Evolutionary conservation across 2,329 filamentous ascomycete genomes (phyloP), one percentile per base, ranked within the genome.

Genomic region (Colletotrichum costaricense): DNA sequence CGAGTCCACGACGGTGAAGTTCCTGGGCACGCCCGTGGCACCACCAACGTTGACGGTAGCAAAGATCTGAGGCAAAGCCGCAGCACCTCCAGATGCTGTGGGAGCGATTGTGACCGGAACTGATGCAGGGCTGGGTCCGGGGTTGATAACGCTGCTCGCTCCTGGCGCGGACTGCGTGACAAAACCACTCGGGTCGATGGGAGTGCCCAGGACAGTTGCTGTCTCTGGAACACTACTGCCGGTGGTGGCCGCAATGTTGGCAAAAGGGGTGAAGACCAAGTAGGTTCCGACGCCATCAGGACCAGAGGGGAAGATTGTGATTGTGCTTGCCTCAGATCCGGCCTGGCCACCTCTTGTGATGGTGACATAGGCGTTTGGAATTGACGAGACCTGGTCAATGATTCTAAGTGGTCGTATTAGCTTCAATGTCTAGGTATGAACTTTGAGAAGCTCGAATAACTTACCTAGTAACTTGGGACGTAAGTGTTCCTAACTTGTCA

Each of bases 321-420:
- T 70, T 22, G 70, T 73, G 60, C 59, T 73, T 42, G 67, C 60
- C 46, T 62, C 16, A 9, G 70, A 70, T 24, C 70, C 70, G 5
- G 70, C 59, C 11, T 66, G 60, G 26, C 70, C 70, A 57, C 70
- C 70, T 16, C 35, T 64, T 16, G 70, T 73, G 22, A 73, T 62
- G 24, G 70, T 73, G 1, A 73, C 70, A 46, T 73, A 73, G 46
- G 60, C 70, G 16, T 66, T 73, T 46, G 71, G 71, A 7, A 59
- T n/a, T 3, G 67, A 71, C 14, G 56, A 63, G 2, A 33, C 46
- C 11, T 56, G 33, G 28, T 66, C 59, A 3, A 73, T 55, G 49
- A 71, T 71, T 42, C 71, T 73, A 49, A 42, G 38, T 19, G 6
- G 5, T 6, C 9, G 19, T 14, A 35, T 73, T 8, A 71, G 71